Percentiles rank a stretch among this genome's conserved stretches.
Evolutionary conservation across 768 basidiomycete genomes (phyloP).

Genomic region (Xanthoconium stramineum): DNA sequence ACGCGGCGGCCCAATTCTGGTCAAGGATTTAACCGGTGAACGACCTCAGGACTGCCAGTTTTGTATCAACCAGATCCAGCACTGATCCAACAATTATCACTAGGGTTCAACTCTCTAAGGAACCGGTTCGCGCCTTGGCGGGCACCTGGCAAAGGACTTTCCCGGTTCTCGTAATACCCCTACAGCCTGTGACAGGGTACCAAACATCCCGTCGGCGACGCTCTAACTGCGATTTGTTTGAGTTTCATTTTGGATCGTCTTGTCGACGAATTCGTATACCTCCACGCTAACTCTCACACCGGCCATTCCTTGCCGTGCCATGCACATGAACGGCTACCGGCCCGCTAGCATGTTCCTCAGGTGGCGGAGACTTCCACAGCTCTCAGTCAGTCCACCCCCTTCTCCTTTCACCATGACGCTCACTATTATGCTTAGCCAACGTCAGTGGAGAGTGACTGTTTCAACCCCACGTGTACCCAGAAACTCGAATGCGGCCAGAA

Average conservation of each 20-base stretch:
- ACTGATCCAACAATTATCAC: constrained; percentile 6
- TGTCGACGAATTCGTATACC: constrained; percentile 16
- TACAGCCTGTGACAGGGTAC: constrained; percentile 6
- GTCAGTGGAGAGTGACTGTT: background rate
- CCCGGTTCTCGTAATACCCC: constrained; percentile 7
- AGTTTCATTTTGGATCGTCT: constrained; percentile 31
- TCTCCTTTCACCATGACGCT: background rate
- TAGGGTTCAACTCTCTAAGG: constrained; percentile 10
- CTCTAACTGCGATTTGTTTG: constrained; percentile 28
- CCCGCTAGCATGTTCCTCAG: background rate
- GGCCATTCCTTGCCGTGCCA: constrained; percentile 22
- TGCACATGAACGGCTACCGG: constrained; percentile 1
- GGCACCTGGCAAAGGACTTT: constrained; percentile 7
- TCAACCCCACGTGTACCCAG: background rate
- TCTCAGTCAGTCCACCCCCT: background rate
- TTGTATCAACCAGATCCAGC: constrained; percentile 14
- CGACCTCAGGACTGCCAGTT: constrained; percentile 2
- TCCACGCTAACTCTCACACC: constrained; percentile 24
- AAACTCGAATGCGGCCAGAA: background rate
- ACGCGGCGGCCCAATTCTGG: constrained; percentile 27
- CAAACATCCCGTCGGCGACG: constrained; percentile 19
- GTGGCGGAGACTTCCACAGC: background rate
- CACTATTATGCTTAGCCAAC: background rate
- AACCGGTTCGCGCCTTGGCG: constrained; percentile 14
- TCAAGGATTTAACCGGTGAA: constrained; percentile 22